A percentile compares a stretch with the other conserved stretches of the same genome.
These are phyloP conservation scores for Colletotrichum liaoningense DNA, from an alignment of 2,329 filamentous ascomycete genomes.

Conservation along the genomic window DNA sequence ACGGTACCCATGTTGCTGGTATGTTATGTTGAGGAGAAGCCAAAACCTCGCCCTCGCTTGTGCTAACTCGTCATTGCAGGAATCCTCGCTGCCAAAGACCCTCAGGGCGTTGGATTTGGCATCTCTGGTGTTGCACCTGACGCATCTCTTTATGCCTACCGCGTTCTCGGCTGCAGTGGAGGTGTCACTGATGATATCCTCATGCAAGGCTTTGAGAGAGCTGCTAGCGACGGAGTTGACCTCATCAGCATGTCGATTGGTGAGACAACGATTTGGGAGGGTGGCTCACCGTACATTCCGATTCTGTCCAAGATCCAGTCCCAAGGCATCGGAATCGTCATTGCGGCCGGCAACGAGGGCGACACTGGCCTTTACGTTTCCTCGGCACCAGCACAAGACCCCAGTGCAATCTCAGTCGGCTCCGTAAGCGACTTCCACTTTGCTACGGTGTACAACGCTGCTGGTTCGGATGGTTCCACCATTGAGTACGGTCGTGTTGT, in stretches of 20 bases:
- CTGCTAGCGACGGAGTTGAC: constrained; percentile 23
- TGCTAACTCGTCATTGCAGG: background rate
- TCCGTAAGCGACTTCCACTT: constrained; percentile 24
- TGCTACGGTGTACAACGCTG: constrained; percentile 24
- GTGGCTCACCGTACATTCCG: constrained; percentile 16
- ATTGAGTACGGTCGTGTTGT: constrained; percentile 25
- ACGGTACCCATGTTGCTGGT: constrained; percentile 59
- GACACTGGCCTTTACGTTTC: constrained; percentile 20
- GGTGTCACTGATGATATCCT: constrained; percentile 25
- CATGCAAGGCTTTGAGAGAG: constrained; percentile 24
- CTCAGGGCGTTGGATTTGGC: constrained; percentile 17
- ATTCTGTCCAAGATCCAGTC: constrained; percentile 24
- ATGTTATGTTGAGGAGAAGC: constrained; percentile 30
- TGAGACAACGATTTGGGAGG: constrained; percentile 20
- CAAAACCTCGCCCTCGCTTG: background rate
- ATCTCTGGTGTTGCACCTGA: constrained; percentile 44
- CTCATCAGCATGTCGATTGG: constrained; percentile 31
- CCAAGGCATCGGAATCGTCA: constrained; percentile 23
- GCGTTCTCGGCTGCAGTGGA: constrained; percentile 11
- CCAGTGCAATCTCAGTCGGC: constrained; percentile 18
- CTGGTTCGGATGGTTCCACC: constrained; percentile 19
- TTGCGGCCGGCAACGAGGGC: constrained; percentile 24
- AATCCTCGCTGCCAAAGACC: constrained; percentile 23
- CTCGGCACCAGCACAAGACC: constrained; percentile 15
- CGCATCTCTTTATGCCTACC: constrained; percentile 42